Base-by-base conservation (phyloP, 305 asterid genomes). In the Rubia peregrina region DNA sequence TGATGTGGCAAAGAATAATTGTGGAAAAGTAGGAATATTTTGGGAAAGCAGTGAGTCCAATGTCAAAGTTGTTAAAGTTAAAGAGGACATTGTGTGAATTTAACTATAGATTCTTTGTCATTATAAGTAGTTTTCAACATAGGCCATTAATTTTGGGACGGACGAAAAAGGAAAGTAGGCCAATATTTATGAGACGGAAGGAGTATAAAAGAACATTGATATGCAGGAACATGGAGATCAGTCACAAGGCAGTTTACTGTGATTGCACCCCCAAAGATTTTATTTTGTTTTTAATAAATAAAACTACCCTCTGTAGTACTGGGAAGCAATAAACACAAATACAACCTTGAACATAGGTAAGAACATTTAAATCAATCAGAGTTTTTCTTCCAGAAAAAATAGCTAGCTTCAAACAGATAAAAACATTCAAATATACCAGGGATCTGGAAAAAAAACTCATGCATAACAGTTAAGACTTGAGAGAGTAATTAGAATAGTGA, bases 291-390 rank as follows among this genome's bases (percentile, higher is more conserved):
- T 9, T 26, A 30, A 33, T 3, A 5, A 0, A 38, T 26, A n/a
- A 7, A 63, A 16, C 26, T 38, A 44, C 12, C n/a, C 13, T 63
- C 26, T 17, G 10, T 44, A 63, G 44, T 8, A 63, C 49, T 1
- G 40, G 16, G 33, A 59, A 59, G 7, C 40, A 22, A 59, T 11
- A 59, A 3, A 8, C 16, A 22, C 12, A 9, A 59, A 59, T 14
- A 57, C 38, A 56, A n/a, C 21, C 1, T 22, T 26, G 26, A 59
- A 59, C 64, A 59, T 38, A 9, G 64, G 64, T n/a, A 22, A 1
- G 64, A 59, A 59, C 4, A 59, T 24, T 59, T 59, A 59, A 56
- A 26, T 59, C 64, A 59, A 59, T 21, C 38, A 59, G 64, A 59
- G 40, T 59, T 59, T 56, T 16, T 14, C 30, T 24, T 22, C 40